Evolutionary conservation across 2,329 filamentous ascomycete genomes (phyloP), one percentile per base, ranked within the genome.

Genomic region (Alternaria incomplexa): DNA sequence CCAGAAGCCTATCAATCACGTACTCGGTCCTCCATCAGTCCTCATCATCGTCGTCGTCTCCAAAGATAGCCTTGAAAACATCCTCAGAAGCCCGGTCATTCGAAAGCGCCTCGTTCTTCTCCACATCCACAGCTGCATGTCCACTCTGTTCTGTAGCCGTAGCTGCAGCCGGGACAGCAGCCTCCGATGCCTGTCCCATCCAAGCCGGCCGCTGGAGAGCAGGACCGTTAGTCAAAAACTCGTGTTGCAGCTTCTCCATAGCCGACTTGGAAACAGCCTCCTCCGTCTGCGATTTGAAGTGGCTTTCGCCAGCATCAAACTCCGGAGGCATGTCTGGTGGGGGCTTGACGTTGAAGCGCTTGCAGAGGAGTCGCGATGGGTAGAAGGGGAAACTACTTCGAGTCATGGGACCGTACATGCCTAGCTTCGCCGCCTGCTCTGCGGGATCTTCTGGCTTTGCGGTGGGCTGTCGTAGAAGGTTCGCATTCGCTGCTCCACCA

Each of bases 361-460:
- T 99, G 81, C 95, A 98, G n/a, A 98, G 81, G 44, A 99, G 81
- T 58, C 93, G 85, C 1, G 91, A 90, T 1, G 96, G 96, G 70
- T 90, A 90, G 79, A 97, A 98, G 5, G 89, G 87, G 8, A 87
- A 79, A 0, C 85, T 84, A 22, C 85, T 88, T 64, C 96, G 86
- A 4, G 96, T 99, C 88, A 98, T 87, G 13, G 89, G 86, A 1
- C 96, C 96, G 80, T 94, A 97, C 93, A 98, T 97, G 61, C 93
- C 93, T 76, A 97, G 83, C 73, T 87, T 92, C 8, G 96, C 96
- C 1, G 96, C 96, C 70, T 93, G 90, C 75, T 94, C 91, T 11
- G 93, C 93, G 0, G 94, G 90, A 73, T 97, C 91, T 64, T 89
- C 85, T 4, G 85, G 85, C 70, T 90, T 93, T 9, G 81, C 71